Base-by-base conservation (phyloP, 2,329 filamentous ascomycete genomes). In the Pseudogymnoascus sp. region DNA sequence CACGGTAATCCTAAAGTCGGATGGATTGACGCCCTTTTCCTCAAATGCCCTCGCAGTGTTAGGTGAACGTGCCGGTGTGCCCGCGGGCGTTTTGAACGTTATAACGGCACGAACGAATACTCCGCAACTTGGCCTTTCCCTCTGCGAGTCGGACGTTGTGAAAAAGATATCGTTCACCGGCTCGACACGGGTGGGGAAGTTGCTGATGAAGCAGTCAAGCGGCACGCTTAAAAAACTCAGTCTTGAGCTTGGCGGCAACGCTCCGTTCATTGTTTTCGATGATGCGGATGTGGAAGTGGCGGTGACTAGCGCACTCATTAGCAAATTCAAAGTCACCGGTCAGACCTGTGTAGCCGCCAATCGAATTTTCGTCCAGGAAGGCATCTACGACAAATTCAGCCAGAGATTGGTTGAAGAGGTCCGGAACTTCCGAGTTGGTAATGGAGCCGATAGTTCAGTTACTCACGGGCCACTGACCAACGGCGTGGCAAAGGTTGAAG, bases 1-100 rank as follows among this genome's bases (percentile, higher is more conserved):
- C 70, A 86, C 87, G 1, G 90, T 92, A 84, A 79, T 92, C 14
- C 79, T 84, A 14, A 91, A 91, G 75, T 86, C 88, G 1, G 87
- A 84, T 4, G 87, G 87, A 0, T 87, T 90, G 72, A 86, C 84
- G 0, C 84, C 84, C 0, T 76, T 86, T 35, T 82, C 82, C 1
- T 79, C 81, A 0, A 72, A 85, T 12, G 77, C 79, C 2, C 70
- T 86, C 16, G 83, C 77, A 8, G 71, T 78, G 70, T 73, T 87
- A 31, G 83, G 83, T 11, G 74, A 77, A 59, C 74, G 79, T 50
- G 82, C 82, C 3, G 82, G 82, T 0, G 82, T 87, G 64, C 81
- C 82, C 0, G 78, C 81, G 14, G 85, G 84, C 2, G 83, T 83
- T 5, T 78, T 87, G 62, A 86, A 81, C 65, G 82, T 87, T 3